These are phyloP conservation scores for Trichoderma gamsii DNA, from an alignment of 495 filamentous ascomycete genomes.

Conservation along the genomic window DNA sequence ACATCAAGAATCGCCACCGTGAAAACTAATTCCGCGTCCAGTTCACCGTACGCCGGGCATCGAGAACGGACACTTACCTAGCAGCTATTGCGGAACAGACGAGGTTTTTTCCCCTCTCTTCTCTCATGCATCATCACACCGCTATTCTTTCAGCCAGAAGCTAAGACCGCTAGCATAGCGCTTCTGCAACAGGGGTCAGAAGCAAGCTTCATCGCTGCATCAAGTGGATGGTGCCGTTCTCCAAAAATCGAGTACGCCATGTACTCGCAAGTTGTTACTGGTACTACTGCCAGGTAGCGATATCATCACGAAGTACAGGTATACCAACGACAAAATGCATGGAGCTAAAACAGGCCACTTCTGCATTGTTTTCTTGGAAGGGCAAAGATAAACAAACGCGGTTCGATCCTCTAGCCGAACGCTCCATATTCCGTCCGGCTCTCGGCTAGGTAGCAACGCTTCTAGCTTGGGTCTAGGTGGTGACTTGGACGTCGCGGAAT, in stretches of 20 bases:
- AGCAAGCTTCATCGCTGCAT: background rate
- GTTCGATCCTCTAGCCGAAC: no score
- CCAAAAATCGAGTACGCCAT: background rate
- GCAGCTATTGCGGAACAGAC: background rate
- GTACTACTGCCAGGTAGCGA: no score
- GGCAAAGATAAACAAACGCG: no score
- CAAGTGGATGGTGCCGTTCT: background rate
- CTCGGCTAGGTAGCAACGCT: no score
- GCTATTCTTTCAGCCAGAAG: constrained; percentile 7
- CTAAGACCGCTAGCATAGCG: constrained; percentile 1
- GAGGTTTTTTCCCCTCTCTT: background rate
- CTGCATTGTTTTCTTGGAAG: background rate
- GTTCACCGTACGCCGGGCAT: no score
- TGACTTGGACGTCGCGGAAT: no score
- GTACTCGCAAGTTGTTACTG: background rate
- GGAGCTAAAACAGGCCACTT: background rate
- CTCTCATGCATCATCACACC: background rate
- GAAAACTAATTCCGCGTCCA: no score
- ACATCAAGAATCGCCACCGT: no score
- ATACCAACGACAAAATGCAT: no score
- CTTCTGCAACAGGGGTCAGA: constrained; percentile 3
- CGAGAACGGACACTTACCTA: background rate
- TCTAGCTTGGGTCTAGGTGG: no score
- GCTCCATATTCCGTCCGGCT: no score
- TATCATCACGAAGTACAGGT: background rate